Conservation (phyloP, 306 rosid genomes). For the Casuarina cunninghamiana region DNA sequence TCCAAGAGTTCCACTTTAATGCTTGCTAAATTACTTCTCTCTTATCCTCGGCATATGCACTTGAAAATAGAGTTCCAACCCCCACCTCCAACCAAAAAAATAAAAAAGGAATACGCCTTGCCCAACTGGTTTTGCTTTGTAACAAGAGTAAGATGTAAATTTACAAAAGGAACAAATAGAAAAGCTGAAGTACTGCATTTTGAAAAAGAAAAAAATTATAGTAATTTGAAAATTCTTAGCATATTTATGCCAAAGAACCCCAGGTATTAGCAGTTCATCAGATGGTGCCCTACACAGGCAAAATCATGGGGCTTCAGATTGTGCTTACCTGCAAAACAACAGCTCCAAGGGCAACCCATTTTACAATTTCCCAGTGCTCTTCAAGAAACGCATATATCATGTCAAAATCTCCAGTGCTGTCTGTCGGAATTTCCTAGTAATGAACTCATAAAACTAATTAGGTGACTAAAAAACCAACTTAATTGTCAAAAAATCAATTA, state of each 20-base stretch:
- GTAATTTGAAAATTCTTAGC: not conserved
- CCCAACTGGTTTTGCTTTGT: not conserved
- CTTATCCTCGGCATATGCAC: not conserved
- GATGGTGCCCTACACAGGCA: not conserved
- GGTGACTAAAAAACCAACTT: slow-evolving; percentile 28
- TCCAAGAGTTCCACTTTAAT: not conserved
- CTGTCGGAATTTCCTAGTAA: slow-evolving; percentile 73
- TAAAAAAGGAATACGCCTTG: no score
- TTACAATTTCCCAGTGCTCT: slow-evolving; percentile 65
- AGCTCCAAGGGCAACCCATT: slow-evolving; percentile 91
- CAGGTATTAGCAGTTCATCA: not conserved
- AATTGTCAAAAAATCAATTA: slow-evolving; percentile 30
- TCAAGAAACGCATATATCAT: slow-evolving; percentile 63
- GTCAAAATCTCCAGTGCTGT: slow-evolving; percentile 74
- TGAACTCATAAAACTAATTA: slow-evolving; percentile 25
- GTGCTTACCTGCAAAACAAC: slow-evolving; percentile 75
- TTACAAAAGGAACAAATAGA: not conserved
- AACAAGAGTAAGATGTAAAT: no score
- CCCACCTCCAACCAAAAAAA: not conserved
- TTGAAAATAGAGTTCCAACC: not conserved
- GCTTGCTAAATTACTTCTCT: not conserved
- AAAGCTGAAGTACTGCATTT: not conserved
- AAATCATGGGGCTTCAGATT: slow-evolving; percentile 8
- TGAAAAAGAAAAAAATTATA: not conserved
- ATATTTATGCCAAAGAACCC: not conserved